A percentile compares a stretch with the other conserved stretches of the same genome.
Evolutionary conservation across 441 rosid genomes (phyloP).

Genomic region (Pelargonium cotyledonis): DNA sequence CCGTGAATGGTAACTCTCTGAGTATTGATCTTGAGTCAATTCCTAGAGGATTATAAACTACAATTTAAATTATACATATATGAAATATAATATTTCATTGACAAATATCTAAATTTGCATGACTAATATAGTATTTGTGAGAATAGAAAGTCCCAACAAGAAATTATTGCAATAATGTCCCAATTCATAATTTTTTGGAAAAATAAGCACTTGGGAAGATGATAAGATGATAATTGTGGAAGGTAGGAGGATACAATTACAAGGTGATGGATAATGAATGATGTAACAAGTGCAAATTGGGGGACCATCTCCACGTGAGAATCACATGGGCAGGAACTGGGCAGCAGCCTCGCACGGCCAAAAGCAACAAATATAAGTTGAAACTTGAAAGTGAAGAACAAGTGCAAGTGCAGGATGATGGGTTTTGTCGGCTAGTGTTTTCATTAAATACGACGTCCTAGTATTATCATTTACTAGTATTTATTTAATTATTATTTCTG

Average conservation of each 20-base stretch:
- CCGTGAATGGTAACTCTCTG: too few relatives aligned
- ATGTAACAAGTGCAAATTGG: neutral
- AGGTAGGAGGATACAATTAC: too few relatives aligned
- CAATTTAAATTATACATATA: too few relatives aligned
- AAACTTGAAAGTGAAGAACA: neutral
- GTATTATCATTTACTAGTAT: neutral
- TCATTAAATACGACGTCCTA: neutral
- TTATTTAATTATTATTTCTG: too few relatives aligned
- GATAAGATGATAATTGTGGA: conserved; percentile 8
- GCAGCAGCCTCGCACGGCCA: conserved; percentile 17
- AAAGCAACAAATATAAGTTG: neutral
- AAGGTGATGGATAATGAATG: conserved; percentile 3
- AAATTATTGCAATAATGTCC: too few relatives aligned
- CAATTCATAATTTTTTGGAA: neutral
- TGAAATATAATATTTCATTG: too few relatives aligned
- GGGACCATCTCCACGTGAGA: conserved; percentile 58
- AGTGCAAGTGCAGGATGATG: neutral
- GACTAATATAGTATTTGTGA: too few relatives aligned
- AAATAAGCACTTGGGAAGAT: neutral
- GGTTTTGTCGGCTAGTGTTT: conserved; percentile 9
- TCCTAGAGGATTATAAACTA: too few relatives aligned
- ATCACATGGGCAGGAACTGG: conserved; percentile 41
- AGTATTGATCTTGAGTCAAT: too few relatives aligned
- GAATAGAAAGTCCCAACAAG: too few relatives aligned
- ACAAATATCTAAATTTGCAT: too few relatives aligned